Evolutionary conservation across 805 yeast genomes (phyloP).

Genomic region (Schwanniomyces polymorphus): DNA sequence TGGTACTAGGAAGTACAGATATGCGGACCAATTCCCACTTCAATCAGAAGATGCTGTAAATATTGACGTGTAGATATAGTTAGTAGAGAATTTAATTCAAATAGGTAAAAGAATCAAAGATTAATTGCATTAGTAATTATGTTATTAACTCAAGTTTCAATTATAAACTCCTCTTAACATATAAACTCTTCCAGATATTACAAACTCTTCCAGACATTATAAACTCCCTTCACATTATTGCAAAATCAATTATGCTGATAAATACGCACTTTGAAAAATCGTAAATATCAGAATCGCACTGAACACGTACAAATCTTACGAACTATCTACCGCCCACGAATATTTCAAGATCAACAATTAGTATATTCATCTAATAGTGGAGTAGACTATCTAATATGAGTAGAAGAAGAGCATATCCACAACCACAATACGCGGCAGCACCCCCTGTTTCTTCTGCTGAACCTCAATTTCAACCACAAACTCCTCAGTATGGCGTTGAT

Average conservation of each 20-base stretch:
- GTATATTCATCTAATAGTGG: background rate
- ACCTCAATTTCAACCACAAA: constrained; percentile 14
- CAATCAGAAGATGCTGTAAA: constrained; percentile 4
- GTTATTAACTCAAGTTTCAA: background rate
- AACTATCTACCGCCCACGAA: background rate
- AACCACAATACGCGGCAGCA: constrained; percentile 42
- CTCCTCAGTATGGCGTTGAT: constrained; percentile 27
- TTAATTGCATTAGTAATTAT: background rate
- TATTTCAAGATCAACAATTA: background rate
- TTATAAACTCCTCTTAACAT: too few species aligned
- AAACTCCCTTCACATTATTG: too few species aligned
- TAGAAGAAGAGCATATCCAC: constrained; percentile 50
- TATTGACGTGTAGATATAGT: background rate
- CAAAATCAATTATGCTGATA: background rate
- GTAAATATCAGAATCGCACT: constrained; percentile 5
- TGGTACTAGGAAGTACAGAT: constrained; percentile 41
- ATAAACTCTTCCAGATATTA: too few species aligned
- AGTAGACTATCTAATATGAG: constrained; percentile 12
- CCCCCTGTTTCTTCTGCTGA: constrained; percentile 18
- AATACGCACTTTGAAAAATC: background rate
- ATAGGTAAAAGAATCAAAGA: background rate
- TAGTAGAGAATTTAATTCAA: background rate
- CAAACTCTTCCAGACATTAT: too few species aligned
- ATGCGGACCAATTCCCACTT: constrained; percentile 3
- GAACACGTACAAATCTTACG: constrained; percentile 5